phyloP scores from a whole-genome alignment of 306 rosid species.

The Arachis stenosperma region DNA sequence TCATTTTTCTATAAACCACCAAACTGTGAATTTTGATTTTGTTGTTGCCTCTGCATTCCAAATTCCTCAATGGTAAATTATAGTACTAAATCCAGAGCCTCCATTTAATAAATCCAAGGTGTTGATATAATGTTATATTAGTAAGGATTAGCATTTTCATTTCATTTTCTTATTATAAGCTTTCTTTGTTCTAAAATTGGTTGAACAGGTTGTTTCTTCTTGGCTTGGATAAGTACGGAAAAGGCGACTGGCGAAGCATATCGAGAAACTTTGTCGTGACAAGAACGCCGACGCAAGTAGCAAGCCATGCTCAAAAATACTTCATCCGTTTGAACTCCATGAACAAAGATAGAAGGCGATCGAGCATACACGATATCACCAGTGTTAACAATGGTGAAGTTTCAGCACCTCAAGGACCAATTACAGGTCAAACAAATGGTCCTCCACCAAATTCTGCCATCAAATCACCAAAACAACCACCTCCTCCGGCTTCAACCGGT shows the following conservation, averaged over 20 bases:
- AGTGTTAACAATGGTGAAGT: conserved; percentile 79
- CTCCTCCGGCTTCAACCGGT: conserved; percentile 57
- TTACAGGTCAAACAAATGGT: conserved; percentile 83
- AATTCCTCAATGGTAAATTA: too few relatives aligned
- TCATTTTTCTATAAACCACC: too few relatives aligned
- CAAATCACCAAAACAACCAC: conserved; percentile 60
- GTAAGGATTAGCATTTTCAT: conserved; percentile 10
- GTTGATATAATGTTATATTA: neutral
- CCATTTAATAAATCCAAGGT: neutral
- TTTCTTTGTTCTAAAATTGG: conserved; percentile 1
- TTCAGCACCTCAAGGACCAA: conserved; percentile 74
- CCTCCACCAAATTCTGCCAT: conserved; percentile 52
- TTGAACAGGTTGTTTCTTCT: conserved; percentile 81
- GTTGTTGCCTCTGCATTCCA: too few relatives aligned
- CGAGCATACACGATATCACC: conserved; percentile 95
- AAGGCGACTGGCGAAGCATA: conserved; percentile 99
- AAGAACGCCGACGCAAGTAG: conserved; percentile 97
- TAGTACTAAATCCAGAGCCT: too few relatives aligned
- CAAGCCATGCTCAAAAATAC: conserved; percentile 96
- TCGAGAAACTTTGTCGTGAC: conserved; percentile 94
- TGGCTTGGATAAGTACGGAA: conserved; percentile 93
- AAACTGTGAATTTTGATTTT: too few relatives aligned
- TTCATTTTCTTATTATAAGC: neutral
- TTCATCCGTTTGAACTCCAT: conserved; percentile 94
- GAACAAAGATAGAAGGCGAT: conserved; percentile 96